Evolutionary conservation across 2,329 filamentous ascomycete species (phyloP), one percentile per base, ranked within the genome.

Genomic region (Knoxdaviesia proteae): DNA sequence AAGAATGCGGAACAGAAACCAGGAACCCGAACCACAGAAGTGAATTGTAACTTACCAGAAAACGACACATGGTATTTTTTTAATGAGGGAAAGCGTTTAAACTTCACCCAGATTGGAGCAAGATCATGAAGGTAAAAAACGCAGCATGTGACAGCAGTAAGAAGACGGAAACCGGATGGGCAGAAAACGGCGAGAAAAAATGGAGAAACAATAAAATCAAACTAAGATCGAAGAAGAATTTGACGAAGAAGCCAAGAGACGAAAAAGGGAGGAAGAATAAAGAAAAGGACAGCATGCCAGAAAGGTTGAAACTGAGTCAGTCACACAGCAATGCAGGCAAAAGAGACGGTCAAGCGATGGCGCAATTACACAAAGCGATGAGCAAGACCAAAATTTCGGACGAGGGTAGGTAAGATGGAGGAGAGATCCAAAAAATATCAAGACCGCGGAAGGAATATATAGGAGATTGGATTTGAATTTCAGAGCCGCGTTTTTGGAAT

Each of bases 31-130:
- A 20, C 20, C 20, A 20, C 20, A 20, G 20, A 20, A 20, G 20
- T 20, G 30, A 39, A 20, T 20, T 33, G 20, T n/a, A 33, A 37
- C 56, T 42, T 52, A 59, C 58, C 47, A 60, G 46, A 45, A 60
- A 60, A 40, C 58, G 55, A 48, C 58, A 60, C 58, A 60, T 60
- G 42, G 34, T 49, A 42, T 32, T 29, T 11, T 32, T 30, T 39
- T 33, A 11, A 7, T 9, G 9, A 20, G 32, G 20, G n/a, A 20
- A 20, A 20, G 20, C 20, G 20, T 20, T 20, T 20, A 3, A 20
- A 20, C 20, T 20, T 20, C 20, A 20, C 20, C 20, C 20, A 20
- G 20, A 20, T 20, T 20, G 2, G 20, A 20, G 20, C 20, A 20
- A 20, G 20, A 20, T 20, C 20, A 20, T 20, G 2, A 20, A 20